A percentile compares a stretch with the other conserved stretches of the same genome.
Evolutionary conservation across 345 rosid genomes (phyloP).

Genomic region (Trapa incisa): DNA sequence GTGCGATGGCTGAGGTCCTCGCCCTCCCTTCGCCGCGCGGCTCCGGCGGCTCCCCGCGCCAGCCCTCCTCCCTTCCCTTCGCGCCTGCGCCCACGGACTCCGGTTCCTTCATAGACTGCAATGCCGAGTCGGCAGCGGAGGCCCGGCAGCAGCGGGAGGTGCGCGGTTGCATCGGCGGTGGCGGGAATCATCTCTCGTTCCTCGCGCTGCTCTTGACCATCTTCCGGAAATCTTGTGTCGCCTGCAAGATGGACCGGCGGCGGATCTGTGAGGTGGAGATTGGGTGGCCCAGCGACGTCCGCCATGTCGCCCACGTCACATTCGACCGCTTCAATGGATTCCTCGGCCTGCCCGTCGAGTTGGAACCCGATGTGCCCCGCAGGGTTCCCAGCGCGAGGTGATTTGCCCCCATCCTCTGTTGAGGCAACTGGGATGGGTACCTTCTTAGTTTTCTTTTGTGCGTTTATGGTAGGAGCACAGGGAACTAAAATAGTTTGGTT

Average conservation of each 20-base stretch:
- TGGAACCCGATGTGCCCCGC: slow-evolving; percentile 76
- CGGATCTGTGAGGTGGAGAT: slow-evolving; percentile 71
- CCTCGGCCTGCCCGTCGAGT: slow-evolving; percentile 80
- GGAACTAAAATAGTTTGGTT: neutral
- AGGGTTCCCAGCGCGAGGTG: slow-evolving; percentile 90
- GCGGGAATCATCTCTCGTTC: slow-evolving; percentile 51
- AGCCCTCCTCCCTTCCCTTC: slow-evolving; percentile 20
- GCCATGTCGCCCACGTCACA: slow-evolving; percentile 87
- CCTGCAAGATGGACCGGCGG: slow-evolving; percentile 47
- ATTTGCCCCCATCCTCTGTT: slow-evolving; percentile 3
- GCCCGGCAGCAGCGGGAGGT: slow-evolving; percentile 8
- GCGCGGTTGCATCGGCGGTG: slow-evolving; percentile 6
- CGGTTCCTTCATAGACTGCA: slow-evolving; percentile 11
- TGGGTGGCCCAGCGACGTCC: slow-evolving; percentile 66
- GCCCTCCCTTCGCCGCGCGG: slow-evolving; percentile 53
- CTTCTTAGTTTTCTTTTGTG: neutral
- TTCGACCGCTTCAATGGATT: slow-evolving; percentile 92
- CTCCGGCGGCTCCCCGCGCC: slow-evolving; percentile 21
- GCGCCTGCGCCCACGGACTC: slow-evolving; percentile 11
- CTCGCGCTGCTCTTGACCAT: slow-evolving; percentile 53
- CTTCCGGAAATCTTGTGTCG: slow-evolving; percentile 58
- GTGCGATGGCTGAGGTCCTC: slow-evolving; percentile 70
- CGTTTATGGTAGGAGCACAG: neutral
- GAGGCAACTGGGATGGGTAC: neutral
- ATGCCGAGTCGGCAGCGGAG: slow-evolving; percentile 20